Percentiles rank a stretch among this genome's conserved stretches.
Conservation (phyloP, 495 filamentous ascomycete species). For the Talaromyces nanjingensis region DNA sequence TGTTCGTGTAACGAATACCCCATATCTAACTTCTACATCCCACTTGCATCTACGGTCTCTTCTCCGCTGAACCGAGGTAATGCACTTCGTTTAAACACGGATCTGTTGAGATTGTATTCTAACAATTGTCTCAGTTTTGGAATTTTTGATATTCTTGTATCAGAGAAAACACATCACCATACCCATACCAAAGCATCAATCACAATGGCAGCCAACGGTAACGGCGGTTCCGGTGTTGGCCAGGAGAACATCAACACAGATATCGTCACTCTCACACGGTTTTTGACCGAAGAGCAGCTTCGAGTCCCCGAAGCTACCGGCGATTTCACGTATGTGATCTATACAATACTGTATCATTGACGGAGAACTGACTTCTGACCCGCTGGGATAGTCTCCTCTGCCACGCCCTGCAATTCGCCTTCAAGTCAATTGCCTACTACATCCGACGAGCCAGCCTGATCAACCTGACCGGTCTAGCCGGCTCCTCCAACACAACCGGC, state of each 20-base stretch:
- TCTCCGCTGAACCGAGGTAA: conserved; percentile 28
- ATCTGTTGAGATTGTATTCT: not conserved
- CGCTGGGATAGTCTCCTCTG: conserved; percentile 64
- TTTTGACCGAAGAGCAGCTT: conserved; percentile 89
- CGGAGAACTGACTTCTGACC: no score
- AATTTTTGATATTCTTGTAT: not conserved
- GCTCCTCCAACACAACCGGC: conserved; percentile 89
- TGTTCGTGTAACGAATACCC: not conserved
- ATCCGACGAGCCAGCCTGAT: conserved; percentile 96
- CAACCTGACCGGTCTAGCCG: conserved; percentile 90
- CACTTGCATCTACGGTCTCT: conserved; percentile 10
- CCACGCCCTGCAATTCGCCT: conserved; percentile 97
- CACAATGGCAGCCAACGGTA: conserved; percentile 32
- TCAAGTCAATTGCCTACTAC: conserved; percentile 99
- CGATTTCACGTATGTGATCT: conserved; percentile 81
- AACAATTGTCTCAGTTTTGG: conserved; percentile 5
- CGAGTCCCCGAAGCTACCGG: conserved; percentile 93
- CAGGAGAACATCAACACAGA: conserved; percentile 86
- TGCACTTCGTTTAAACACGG: conserved; percentile 9
- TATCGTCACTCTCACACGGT: conserved; percentile 90
- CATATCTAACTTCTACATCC: not conserved
- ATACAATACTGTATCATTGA: no score
- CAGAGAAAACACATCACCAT: not conserved
- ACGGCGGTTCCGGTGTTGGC: conserved; percentile 36
- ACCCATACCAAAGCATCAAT: conserved; percentile 1